phyloP scores from a whole-genome alignment of 257 asterid genomes.

The Echites panduratus region DNA sequence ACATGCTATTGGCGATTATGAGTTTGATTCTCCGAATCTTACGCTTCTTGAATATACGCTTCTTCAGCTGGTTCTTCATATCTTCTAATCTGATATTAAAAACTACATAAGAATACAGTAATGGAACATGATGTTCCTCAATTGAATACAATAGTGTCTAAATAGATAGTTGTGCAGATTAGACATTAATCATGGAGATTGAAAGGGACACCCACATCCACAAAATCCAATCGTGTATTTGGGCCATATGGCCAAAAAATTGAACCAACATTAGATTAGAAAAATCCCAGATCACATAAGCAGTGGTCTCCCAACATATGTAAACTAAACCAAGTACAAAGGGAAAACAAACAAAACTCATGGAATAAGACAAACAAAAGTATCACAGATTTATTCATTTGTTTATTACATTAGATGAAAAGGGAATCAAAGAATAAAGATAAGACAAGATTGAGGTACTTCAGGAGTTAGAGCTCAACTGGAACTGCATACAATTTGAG shows the following conservation, averaged over 20 bases:
- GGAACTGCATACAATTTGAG: background rate
- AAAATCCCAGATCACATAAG: background rate
- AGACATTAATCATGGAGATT: background rate
- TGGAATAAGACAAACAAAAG: background rate
- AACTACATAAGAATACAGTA: conserved; percentile 2
- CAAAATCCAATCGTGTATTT: background rate
- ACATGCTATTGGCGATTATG: conserved; percentile 54
- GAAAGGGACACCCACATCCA: background rate
- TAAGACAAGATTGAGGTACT: background rate
- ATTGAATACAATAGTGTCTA: background rate
- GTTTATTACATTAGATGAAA: background rate
- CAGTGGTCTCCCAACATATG: background rate
- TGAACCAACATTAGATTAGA: background rate
- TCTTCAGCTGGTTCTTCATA: conserved; percentile 78
- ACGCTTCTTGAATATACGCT: conserved; percentile 91
- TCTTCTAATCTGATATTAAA: conserved; percentile 64
- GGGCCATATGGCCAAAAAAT: background rate
- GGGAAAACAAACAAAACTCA: background rate
- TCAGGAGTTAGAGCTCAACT: background rate
- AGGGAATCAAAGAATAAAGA: background rate
- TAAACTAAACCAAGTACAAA: background rate
- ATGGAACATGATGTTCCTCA: background rate
- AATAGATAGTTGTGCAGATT: background rate
- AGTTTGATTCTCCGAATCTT: conserved; percentile 77
- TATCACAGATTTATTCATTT: background rate